Base-by-base conservation (phyloP, 306 rosid species). In the Quercus robur region DNA sequence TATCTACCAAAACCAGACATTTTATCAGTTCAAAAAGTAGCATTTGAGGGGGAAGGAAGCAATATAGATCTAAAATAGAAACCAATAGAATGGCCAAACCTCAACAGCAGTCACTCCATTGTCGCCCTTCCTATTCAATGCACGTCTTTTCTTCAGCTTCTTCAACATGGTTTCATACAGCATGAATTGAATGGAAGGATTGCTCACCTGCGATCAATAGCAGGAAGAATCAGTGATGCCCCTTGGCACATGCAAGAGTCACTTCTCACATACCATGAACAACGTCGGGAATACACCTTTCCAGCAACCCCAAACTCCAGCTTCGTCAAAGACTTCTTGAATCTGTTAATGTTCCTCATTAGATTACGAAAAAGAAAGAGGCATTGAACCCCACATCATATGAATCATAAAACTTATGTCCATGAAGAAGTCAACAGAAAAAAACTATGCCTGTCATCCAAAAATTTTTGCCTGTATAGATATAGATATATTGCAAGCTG, bases 181-280 rank as follows among this genome's bases (percentile, higher is more conserved):
- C 99, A 95, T 95, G 90, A 90, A 95, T 78, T 95, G 99, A 62
- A 95, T 91, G 81, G 99, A 91, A 81, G 99, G 99, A 81, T 95
- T 95, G 86, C 99, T 91, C 64, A 95, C 99, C 99, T 95, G 89
- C 77, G 68, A 85, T 69, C 74, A 81, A 77, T 44, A 81, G 75
- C 66, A 87, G 79, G 75, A 80, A 72, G 51, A 81, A 80, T 91
- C 84, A 90, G 80, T 77, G 63, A 77, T 26, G 73, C 78, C 80
- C 81, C 51, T 71, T 41, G 49, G 33, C 56, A 73, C 41, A 75
- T 69, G 57, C 54, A 56, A 86, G 67, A 84, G 75, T 81, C 78
- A 62, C 75, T 81, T 79, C 77, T 72, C 70, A 83, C 97, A 21
- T 91, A 95, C 99, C 99, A 95, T 95, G 89, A 93, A 86, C 85